Conservation (phyloP, 371 early-diverging fungal genomes). For the Zopfochytrium polystomum region DNA sequence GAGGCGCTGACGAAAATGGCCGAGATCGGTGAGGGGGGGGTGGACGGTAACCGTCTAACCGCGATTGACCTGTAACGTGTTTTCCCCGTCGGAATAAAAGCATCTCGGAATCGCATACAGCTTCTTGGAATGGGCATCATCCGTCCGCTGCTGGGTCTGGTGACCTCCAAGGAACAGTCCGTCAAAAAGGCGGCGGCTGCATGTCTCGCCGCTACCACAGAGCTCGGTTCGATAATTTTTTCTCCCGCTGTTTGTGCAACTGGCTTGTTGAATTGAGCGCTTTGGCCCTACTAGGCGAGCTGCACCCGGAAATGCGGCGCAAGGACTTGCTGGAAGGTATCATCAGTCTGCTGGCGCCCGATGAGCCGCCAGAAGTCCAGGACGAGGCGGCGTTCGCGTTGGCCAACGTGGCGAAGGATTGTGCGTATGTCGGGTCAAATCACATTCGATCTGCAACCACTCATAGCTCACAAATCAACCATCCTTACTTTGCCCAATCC, state of each 20-base stretch:
- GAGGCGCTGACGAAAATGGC: conserved; percentile 52
- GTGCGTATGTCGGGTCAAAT: conserved; percentile 27
- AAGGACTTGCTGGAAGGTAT: conserved; percentile 39
- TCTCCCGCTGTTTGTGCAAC: no score
- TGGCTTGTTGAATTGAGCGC: no score
- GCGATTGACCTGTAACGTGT: not conserved
- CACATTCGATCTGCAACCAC: not conserved
- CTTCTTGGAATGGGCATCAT: conserved; percentile 39
- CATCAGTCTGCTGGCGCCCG: conserved; percentile 31
- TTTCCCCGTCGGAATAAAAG: conserved; percentile 17
- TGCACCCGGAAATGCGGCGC: conserved; percentile 44
- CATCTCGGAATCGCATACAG: conserved; percentile 39
- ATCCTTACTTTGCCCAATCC: not conserved
- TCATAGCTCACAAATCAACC: not conserved
- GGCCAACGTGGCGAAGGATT: conserved; percentile 49
- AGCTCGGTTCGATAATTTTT: conserved; percentile 18
- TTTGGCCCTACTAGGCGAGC: conserved; percentile 36
- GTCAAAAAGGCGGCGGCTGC: conserved; percentile 46
- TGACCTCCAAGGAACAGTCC: conserved; percentile 32
- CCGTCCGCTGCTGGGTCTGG: conserved; percentile 31
- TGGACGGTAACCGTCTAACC: no score
- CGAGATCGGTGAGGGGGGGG: conserved; percentile 34
- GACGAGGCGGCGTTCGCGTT: conserved; percentile 54
- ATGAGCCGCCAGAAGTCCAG: conserved; percentile 47
- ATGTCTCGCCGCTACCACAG: conserved; percentile 47